Base-by-base conservation (phyloP, 2,329 filamentous ascomycete species). In the Colletotrichum theobromicola region DNA sequence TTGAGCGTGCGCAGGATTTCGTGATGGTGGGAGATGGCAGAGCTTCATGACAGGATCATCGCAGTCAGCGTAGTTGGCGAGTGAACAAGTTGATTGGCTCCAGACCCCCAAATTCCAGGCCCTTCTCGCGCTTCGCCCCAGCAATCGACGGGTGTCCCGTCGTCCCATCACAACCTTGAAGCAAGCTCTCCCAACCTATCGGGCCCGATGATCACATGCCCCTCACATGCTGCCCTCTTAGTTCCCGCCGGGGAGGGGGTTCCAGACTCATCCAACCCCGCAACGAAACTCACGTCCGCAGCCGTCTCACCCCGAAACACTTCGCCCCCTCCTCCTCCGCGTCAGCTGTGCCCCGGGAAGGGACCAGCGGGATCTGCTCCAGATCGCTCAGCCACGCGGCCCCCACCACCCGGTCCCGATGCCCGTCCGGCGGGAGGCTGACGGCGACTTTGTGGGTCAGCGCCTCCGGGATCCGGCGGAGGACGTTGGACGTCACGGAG, bases 381-480 rank as follows among this genome's bases (percentile, higher is more conserved):
- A 73, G 4, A 1, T 57, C 30, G 15, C 50, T 35, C 55, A 67
- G 42, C 72, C 68, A 72, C 62, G 15, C 28, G 24, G 55, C 8
- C 53, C 24, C 72, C 24, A 34, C 65, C n/a, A 7, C 50, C 7
- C 70, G 70, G 50, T 73, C 70, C 21, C 70, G 58, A 2, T 71
- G 61, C 5, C 68, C 72, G 72, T 72, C 53, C n/a, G 62, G 72
- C 62, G 72, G 72, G n/a, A 72, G 62, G 16, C 42, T 72, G 42
- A 74, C 68, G 67, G 72, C 72, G 55, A 58, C 55, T 30, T 72
- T 74, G 72, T 74, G 67, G 62, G 62, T 37, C 72, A 74, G 67
- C 21, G 62, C 55, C 34, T 72, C 62, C 37, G 72, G 62, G 10
- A 74, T 50, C 18, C 68, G 72, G 32, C 72, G 34, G 72, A 67